A percentile compares a stretch with the other conserved stretches of the same genome.
phyloP scores from a whole-genome alignment of 345 rosid genomes.

The Cardamine chenopodiifolia region DNA sequence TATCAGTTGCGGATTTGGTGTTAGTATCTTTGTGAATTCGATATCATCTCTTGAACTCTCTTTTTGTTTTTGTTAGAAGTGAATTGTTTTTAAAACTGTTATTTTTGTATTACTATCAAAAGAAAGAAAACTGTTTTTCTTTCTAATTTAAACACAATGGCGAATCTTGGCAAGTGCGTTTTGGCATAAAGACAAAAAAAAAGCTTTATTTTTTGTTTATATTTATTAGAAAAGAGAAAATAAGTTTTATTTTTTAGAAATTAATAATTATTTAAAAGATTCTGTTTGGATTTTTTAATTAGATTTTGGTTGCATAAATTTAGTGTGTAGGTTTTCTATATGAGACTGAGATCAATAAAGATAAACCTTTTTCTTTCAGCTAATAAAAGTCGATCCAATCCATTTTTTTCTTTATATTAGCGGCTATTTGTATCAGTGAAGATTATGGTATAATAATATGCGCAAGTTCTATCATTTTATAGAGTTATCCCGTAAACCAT shows the following conservation, averaged over 20 bases:
- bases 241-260: too few species aligned
- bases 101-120: too few species aligned
- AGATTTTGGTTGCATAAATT: not conserved
- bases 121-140: too few species aligned
- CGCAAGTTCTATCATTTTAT: not conserved
- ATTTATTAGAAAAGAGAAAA: too few species aligned
- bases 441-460: not conserved
- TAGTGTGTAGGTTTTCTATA: slow-evolving; percentile 24
- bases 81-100: too few species aligned
- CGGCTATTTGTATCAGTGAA: not conserved
- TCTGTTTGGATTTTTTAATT: too few species aligned
- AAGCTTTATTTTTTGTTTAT: too few species aligned
- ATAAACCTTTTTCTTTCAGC: not conserved
- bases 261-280: too few species aligned
- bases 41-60: not conserved
- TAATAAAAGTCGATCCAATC: not conserved
- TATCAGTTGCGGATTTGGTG: too few species aligned
- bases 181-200: not conserved
- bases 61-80: not conserved
- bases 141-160: not conserved
- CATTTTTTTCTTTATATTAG: not conserved
- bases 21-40: too few species aligned
- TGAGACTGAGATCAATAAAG: not conserved
- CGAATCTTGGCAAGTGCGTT: not conserved
- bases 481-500: too few species aligned